These are phyloP conservation scores for Ustilago esculenta DNA, from an alignment of 1,284 basidiomycete species.

Conservation along the genomic window DNA sequence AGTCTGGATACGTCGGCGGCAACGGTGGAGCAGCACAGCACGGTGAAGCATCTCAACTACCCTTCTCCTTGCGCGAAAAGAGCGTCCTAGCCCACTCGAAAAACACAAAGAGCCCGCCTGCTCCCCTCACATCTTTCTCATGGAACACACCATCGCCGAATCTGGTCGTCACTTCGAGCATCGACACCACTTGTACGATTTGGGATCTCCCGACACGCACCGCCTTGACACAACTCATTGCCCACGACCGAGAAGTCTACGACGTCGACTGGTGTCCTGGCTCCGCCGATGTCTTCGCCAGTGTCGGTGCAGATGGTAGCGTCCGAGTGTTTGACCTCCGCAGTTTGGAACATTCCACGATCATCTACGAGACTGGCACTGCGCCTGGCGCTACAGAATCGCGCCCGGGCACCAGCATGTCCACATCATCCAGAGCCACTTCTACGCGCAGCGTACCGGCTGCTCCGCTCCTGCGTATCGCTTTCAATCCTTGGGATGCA, in stretches of 20 bases:
- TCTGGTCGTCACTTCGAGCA: slow-evolving; percentile 73
- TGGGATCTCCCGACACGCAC: slow-evolving; percentile 94
- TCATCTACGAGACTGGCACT: slow-evolving; percentile 80
- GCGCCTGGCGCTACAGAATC: slow-evolving; percentile 42
- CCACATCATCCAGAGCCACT: slow-evolving; percentile 34
- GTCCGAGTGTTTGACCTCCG: slow-evolving; percentile 95
- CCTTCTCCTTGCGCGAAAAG: slow-evolving; percentile 61
- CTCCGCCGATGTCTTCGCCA: slow-evolving; percentile 97
- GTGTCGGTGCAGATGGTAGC: slow-evolving; percentile 95
- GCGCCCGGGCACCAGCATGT: slow-evolving; percentile 51
- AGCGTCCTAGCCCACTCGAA: slow-evolving; percentile 64
- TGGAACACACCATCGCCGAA: slow-evolving; percentile 66
- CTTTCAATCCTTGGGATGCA: slow-evolving; percentile 67
- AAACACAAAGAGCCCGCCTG: slow-evolving; percentile 60
- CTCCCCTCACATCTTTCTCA: slow-evolving; percentile 65
- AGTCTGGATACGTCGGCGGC: slow-evolving; percentile 46
- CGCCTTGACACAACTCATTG: slow-evolving; percentile 88
- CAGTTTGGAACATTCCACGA: slow-evolving; percentile 96
- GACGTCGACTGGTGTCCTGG: slow-evolving; percentile 98
- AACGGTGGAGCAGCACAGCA: slow-evolving; percentile 20
- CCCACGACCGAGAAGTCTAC: slow-evolving; percentile 97
- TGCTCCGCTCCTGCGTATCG: slow-evolving; percentile 63
- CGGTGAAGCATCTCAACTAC: slow-evolving; percentile 22
- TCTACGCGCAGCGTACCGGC: slow-evolving; percentile 39
- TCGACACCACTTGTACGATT: slow-evolving; percentile 69